These are phyloP conservation scores for Ramularia collo-cygni DNA, from an alignment of 2,329 filamentous ascomycete genomes.

Conservation along the genomic window DNA sequence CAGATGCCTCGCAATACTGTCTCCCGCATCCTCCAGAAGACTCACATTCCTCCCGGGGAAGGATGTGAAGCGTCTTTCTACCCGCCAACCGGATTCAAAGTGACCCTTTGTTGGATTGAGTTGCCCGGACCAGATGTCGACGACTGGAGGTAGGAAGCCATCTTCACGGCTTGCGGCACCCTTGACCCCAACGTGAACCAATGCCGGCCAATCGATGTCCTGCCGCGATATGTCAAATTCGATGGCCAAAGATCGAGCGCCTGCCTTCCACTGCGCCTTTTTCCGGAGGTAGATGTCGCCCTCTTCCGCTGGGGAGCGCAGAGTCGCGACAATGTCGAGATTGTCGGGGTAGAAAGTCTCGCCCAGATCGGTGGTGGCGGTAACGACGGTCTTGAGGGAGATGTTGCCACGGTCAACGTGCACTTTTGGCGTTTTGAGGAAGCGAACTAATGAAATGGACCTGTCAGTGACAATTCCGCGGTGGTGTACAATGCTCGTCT, in stretches of 20 bases:
- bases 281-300: constrained; percentile 38
- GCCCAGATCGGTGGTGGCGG: constrained; percentile 63
- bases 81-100: constrained; percentile 43
- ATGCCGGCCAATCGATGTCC: constrained; percentile 33
- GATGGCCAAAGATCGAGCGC: constrained; percentile 40
- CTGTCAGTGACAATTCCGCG: neutral
- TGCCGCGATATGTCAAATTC: constrained; percentile 36
- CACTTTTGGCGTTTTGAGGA: constrained; percentile 56
- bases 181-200: constrained; percentile 36
- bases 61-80: constrained; percentile 49
- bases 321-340: constrained; percentile 36
- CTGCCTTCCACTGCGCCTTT: constrained; percentile 38
- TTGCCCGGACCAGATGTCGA: constrained; percentile 52
- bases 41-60: constrained; percentile 35
- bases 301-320: constrained; percentile 28
- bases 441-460: constrained; percentile 43
- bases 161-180: constrained; percentile 25
- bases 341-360: constrained; percentile 54
- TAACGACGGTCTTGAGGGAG: constrained; percentile 48
- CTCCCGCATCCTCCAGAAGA: constrained; percentile 64
- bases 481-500: neutral
- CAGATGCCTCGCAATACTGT: constrained; percentile 65
- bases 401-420: constrained; percentile 34
- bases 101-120: constrained; percentile 34
- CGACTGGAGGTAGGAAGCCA: constrained; percentile 35